Base-by-base conservation (phyloP, 2,329 filamentous ascomycete species). In the Pseudogymnoascus sp. region DNA sequence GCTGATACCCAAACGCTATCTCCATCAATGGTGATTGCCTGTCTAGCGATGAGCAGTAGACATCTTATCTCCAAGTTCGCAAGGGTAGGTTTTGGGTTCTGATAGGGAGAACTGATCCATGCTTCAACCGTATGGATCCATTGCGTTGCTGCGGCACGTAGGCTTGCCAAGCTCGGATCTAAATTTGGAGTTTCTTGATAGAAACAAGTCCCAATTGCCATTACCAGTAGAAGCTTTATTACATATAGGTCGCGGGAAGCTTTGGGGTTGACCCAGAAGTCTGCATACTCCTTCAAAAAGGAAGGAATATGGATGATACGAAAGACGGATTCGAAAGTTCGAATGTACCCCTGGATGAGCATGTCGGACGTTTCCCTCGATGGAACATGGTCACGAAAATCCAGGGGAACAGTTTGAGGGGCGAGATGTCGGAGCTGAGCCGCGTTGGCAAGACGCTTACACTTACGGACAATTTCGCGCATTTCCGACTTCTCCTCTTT, bases 51-150 rank as follows among this genome's bases (percentile, higher is more conserved):
- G n/a, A 76, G 69, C 23, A 82, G 67, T 55, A 84, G 73, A 37
- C 79, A 76, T 70, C 77, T 76, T 30, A 74, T 75, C 67, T 83
- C 81, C 0, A 84, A 64, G 2, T 74, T 73, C 0, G 71, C 65
- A 4, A 82, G 70, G 19, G 73, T 79, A 65, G 81, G 70, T 7
- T 76, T 74, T 3, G 71, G 68, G 67, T 82, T 82, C 30, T 58
- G 76, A 73, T 73, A 71, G 0, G 78, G 76, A 2, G 73, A 65
- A 45, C 75, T 71, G 0, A 81, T 72, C 78, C 79, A 83, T 12
- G 75, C 66, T 62, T 80, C 77, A 0, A 76, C 79, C 59, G 82
- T 79, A 52, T 77, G 74, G 1, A 82, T 73, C 79, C 80, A 83
- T 48, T 75, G 75, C 13, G 72, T 68, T 0, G 79, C 77, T 5